phyloP scores from a whole-genome alignment of 768 basidiomycete species.

The Tubosaeta sp. region DNA sequence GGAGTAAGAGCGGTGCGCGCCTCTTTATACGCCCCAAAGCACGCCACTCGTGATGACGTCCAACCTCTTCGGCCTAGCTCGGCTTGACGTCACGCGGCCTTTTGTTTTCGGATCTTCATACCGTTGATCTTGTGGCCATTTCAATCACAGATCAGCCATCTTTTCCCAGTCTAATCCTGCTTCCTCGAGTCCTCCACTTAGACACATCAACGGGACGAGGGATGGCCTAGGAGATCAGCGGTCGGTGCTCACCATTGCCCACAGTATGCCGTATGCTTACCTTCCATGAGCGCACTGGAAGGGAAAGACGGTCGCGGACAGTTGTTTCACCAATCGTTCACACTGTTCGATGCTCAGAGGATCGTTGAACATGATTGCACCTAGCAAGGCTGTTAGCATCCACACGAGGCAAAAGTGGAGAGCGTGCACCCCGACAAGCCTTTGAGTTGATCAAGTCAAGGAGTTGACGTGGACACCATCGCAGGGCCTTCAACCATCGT shows the following conservation, averaged over 20 bases:
- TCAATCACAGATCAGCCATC: slow-evolving; percentile 16
- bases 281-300: slow-evolving; percentile 98
- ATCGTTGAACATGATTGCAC: slow-evolving; percentile 98
- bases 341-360: slow-evolving; percentile 64
- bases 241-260: neutral
- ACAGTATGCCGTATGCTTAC: slow-evolving; percentile 31
- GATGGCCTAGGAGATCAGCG: slow-evolving; percentile 42
- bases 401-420: neutral
- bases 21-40: slow-evolving; percentile 22
- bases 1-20: slow-evolving; percentile 1
- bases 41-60: slow-evolving; percentile 25
- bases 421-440: slow-evolving; percentile 80
- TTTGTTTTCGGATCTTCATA: neutral
- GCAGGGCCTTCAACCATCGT: slow-evolving; percentile 66
- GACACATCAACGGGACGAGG: slow-evolving; percentile 44
- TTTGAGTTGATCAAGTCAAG: slow-evolving; percentile 89
- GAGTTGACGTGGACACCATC: slow-evolving; percentile 79
- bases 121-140: too few relatives aligned
- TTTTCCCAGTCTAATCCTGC: slow-evolving; percentile 24
- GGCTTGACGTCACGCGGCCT: slow-evolving; percentile 29
- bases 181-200: slow-evolving; percentile 16
- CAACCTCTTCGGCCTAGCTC: neutral
- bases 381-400: slow-evolving; percentile 37
- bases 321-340: slow-evolving; percentile 56
- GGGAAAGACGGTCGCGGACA: slow-evolving; percentile 74